These are phyloP conservation scores for Exophiala sp. DNA, from an alignment of 2,329 filamentous ascomycete species.

Conservation along the genomic window DNA sequence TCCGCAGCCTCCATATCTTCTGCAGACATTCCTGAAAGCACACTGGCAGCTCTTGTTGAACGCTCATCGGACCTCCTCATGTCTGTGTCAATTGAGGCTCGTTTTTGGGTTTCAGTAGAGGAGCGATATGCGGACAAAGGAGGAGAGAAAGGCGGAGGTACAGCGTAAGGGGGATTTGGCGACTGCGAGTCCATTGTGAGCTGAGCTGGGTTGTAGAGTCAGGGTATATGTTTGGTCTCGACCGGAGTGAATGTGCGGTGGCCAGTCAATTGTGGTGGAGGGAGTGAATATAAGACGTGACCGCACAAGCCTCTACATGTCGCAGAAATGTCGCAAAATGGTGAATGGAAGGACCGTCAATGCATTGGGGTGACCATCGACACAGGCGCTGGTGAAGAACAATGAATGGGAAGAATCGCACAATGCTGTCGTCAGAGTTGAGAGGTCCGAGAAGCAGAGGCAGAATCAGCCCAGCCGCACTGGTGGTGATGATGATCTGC, in stretches of 20 bases:
- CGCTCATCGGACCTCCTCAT: conserved; percentile 35
- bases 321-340: not conserved
- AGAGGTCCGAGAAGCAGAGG: too few species aligned
- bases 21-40: conserved; percentile 41
- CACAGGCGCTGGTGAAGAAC: not conserved
- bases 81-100: conserved; percentile 38
- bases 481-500: not conserved
- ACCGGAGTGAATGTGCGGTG: not conserved
- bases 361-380: not conserved
- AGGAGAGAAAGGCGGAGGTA: conserved; percentile 27
- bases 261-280: not conserved
- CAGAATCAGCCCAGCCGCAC: not conserved
- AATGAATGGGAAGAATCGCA: not conserved
- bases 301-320: not conserved
- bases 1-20: conserved; percentile 63
- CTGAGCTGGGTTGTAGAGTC: not conserved
- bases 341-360: not conserved
- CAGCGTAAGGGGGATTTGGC: conserved; percentile 18
- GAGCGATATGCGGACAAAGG: conserved; percentile 20
- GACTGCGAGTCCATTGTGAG: conserved; percentile 22
- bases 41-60: conserved; percentile 43
- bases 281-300: not conserved
- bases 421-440: not conserved
- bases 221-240: not conserved
- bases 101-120: conserved; percentile 18